Evolutionary conservation across 805 yeast genomes (phyloP).

Genomic region (Myxozyma udenii): DNA sequence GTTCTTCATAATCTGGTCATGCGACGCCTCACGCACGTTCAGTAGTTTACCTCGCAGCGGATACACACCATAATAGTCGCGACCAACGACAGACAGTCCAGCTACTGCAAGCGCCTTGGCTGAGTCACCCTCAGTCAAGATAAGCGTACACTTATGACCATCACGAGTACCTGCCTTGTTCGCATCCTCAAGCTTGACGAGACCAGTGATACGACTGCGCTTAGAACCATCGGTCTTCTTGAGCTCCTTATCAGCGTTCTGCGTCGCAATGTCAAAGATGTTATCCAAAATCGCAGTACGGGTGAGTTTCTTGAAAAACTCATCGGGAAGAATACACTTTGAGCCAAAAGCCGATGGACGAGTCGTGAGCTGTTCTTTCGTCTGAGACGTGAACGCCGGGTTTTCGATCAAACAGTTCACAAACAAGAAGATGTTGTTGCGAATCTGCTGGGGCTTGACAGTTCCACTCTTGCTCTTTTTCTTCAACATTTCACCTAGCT

Average conservation of each 20-base stretch:
- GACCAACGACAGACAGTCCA: conserved; percentile 90
- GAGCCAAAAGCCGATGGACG: conserved; percentile 88
- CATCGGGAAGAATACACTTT: conserved; percentile 70
- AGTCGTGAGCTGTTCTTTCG: conserved; percentile 92
- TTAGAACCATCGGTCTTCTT: conserved; percentile 83
- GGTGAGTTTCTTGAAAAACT: conserved; percentile 66
- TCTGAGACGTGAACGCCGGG: conserved; percentile 96
- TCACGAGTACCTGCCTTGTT: conserved; percentile 93
- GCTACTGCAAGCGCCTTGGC: conserved; percentile 89
- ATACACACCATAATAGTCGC: conserved; percentile 92
- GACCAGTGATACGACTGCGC: conserved; percentile 80
- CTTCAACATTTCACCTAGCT: conserved; percentile 68
- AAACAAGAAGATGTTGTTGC: conserved; percentile 84
- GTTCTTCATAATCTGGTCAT: conserved; percentile 91
- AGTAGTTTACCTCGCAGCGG: conserved; percentile 93
- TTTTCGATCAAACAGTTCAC: conserved; percentile 90
- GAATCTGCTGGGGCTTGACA: conserved; percentile 82
- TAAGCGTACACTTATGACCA: conserved; percentile 86
- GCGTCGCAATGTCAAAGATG: conserved; percentile 76
- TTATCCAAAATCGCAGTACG: conserved; percentile 69
- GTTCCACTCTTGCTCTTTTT: conserved; percentile 65
- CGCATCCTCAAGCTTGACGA: conserved; percentile 90
- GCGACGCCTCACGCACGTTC: conserved; percentile 93
- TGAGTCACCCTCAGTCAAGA: conserved; percentile 95
- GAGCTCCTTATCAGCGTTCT: conserved; percentile 82